These are phyloP conservation scores for Physcia stellaris DNA, from an alignment of 495 filamentous ascomycete genomes.

Conservation along the genomic window DNA sequence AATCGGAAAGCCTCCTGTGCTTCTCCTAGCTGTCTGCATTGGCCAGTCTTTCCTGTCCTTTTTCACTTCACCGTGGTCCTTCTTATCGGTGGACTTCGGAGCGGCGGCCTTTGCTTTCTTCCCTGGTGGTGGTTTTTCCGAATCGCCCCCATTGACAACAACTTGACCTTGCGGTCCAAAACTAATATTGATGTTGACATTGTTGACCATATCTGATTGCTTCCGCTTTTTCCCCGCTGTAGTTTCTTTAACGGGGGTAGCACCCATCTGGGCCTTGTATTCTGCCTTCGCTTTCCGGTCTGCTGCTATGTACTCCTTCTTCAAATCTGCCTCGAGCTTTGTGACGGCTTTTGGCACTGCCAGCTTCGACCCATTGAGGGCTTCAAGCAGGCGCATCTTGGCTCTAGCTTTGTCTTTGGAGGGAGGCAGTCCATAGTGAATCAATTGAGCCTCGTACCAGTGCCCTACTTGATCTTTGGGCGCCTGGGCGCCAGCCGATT, in stretches of 20 bases:
- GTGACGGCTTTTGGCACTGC: conserved; percentile 27
- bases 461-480: conserved; percentile 35
- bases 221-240: conserved; percentile 12
- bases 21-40: not conserved
- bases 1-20: not conserved
- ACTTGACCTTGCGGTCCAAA: not conserved
- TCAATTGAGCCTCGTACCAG: conserved; percentile 44
- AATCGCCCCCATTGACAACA: not conserved
- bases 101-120: conserved; percentile 4
- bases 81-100: conserved; percentile 11
- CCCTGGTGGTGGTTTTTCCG: not conserved
- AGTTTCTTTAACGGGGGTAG: not conserved
- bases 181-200: conserved; percentile 4
- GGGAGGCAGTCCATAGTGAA: conserved; percentile 41
- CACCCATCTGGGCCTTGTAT: conserved; percentile 7
- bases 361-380: conserved; percentile 29
- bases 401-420: conserved; percentile 41
- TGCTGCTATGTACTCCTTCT: conserved; percentile 35
- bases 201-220: conserved; percentile 1
- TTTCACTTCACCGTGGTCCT: conserved; percentile 21
- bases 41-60: not conserved
- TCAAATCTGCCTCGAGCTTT: conserved; percentile 36
- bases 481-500: conserved; percentile 8
- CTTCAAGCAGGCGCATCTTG: conserved; percentile 40
- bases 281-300: conserved; percentile 32